Evolutionary conservation across 257 asterid genomes (phyloP).

Genomic region (Petunia secreta): DNA sequence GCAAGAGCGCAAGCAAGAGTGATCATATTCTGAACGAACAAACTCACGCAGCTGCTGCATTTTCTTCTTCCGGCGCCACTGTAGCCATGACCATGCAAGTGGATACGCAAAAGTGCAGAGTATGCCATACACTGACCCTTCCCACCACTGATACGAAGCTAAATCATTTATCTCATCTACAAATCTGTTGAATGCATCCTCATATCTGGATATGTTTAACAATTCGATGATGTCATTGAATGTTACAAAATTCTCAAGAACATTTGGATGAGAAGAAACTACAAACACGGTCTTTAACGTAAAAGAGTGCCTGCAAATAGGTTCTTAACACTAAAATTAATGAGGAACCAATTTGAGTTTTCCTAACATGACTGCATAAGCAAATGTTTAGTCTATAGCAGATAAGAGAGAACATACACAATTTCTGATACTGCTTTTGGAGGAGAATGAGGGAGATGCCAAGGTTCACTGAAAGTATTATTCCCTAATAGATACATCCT

Average conservation of each 20-base stretch:
- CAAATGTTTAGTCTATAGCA: conserved; percentile 9
- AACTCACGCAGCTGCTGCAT: conserved; percentile 82
- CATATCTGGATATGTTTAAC: conserved; percentile 58
- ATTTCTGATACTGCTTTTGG: conserved; percentile 83
- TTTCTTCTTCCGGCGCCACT: conserved; percentile 80
- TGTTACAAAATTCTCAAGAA: not conserved
- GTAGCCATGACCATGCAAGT: conserved; percentile 88
- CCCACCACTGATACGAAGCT: conserved; percentile 95
- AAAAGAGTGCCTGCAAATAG: not conserved
- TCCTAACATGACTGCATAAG: conserved; percentile 18
- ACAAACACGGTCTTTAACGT: conserved; percentile 11
- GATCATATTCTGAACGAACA: conserved; percentile 93
- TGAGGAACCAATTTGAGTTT: conserved; percentile 18
- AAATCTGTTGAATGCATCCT: conserved; percentile 86
- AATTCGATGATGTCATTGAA: not conserved
- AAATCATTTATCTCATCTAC: conserved; percentile 79
- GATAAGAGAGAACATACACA: conserved; percentile 58
- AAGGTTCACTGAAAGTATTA: conserved; percentile 84
- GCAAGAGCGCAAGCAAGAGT: conserved; percentile 92
- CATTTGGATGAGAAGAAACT: conserved; percentile 22
- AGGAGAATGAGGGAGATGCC: conserved; percentile 90
- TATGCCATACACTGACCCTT: conserved; percentile 76
- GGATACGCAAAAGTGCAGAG: conserved; percentile 72
- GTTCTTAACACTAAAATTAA: conserved; percentile 11
- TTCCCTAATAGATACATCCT: conserved; percentile 86